phyloP scores from a whole-genome alignment of 169 alveolate genomes.

The Cryptosporidium felis region DNA sequence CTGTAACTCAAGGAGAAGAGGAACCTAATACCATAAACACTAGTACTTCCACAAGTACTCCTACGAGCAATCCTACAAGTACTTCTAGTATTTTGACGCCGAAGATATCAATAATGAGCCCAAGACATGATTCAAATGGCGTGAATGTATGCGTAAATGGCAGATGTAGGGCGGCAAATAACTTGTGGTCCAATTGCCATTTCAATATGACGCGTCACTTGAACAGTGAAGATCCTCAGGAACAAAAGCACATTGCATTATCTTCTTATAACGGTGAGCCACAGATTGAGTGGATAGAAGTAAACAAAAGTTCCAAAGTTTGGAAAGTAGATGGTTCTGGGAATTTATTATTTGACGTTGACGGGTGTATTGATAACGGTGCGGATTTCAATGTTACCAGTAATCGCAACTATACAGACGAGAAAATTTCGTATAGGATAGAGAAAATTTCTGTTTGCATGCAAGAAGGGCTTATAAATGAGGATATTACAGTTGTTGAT shows the following conservation, averaged over 20 bases:
- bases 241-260: neutral
- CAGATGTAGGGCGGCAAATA: neutral
- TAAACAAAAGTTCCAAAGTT: neutral
- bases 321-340: neutral
- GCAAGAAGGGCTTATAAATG: constrained; percentile 1
- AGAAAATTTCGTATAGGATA: neutral
- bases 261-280: neutral
- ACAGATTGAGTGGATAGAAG: constrained; percentile 49
- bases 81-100: neutral
- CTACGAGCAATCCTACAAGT: neutral
- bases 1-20: no score
- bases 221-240: neutral
- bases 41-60: neutral
- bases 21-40: neutral
- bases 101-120: neutral
- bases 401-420: no score
- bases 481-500: constrained; percentile 43
- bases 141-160: constrained; percentile 32
- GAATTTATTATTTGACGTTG: neutral
- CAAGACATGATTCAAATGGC: neutral
- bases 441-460: constrained; percentile 6
- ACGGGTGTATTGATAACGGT: constrained; percentile 2
- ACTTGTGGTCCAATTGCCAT: constrained; percentile 29
- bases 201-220: constrained; percentile 13
- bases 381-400: neutral